Percentiles rank a stretch among this genome's conserved stretches.
Evolutionary conservation across 345 rosid species (phyloP).

Genomic region (Physaria fendleri): DNA sequence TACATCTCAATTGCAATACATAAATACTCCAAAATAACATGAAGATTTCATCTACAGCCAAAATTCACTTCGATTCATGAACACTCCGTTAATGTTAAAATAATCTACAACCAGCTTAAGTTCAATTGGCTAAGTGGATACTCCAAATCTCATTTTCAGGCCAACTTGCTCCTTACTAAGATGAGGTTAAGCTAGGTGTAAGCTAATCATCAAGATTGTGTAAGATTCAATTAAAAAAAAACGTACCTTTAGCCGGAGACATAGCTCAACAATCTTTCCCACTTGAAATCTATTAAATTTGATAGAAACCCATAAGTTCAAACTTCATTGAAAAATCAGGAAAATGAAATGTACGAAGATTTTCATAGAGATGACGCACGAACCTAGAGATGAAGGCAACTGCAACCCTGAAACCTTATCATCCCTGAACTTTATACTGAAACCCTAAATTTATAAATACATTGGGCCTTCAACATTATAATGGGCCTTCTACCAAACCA

Average conservation of each 20-base stretch:
- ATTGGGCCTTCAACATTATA: no score
- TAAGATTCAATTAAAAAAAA: background rate
- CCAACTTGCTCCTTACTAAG: no score
- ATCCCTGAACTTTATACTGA: no score
- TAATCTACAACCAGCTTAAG: background rate
- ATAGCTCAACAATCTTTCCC: conserved; percentile 19
- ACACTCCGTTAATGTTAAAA: background rate
- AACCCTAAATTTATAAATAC: no score
- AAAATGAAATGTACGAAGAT: conserved; percentile 8
- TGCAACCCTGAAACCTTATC: no score
- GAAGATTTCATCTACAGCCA: background rate
- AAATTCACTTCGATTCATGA: background rate
- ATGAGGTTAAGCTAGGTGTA: no score
- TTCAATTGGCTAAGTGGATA: background rate
- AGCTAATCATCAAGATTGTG: background rate
- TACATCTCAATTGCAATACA: background rate
- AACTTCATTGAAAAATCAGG: background rate
- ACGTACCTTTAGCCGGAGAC: conserved; percentile 35
- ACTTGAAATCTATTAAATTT: conserved; percentile 10
- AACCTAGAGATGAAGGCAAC: no score
- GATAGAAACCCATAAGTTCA: background rate
- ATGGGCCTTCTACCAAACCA: no score
- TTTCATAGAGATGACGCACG: no score
- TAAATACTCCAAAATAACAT: background rate
- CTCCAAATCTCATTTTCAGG: no score